Evolutionary conservation across 169 alveolate genomes (phyloP), one percentile per base, ranked within the genome.

Genomic region (Plasmodium reichenowi): DNA sequence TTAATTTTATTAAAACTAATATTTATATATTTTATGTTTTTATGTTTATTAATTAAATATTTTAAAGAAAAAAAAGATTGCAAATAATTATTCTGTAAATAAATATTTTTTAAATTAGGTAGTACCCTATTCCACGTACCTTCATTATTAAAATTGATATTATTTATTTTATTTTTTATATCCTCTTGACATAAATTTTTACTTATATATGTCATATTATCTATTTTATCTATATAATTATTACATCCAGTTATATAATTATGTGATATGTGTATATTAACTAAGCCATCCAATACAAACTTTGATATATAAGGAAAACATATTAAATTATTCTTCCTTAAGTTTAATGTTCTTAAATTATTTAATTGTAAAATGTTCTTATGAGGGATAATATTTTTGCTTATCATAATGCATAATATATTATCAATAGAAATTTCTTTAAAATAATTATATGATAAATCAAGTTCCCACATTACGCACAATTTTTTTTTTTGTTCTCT

Each of bases 301-400:
- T 72, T 54, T 5, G 58, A 17, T 5, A 59, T 24, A 43, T 72
- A 20, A 15, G 85, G 85, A 15, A 72, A 47, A 17, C 6, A 6
- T 20, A 6, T 72, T 47, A 72, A 52, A 7, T 22, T 1, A 29
- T 72, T 72, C 56, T 72, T 72, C 43, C 47, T 59, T 20, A 72
- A 54, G 22, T 72, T 72, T 72, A 72, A 22, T 72, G 85, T 52
- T 52, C 12, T 54, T 72, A 72, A 72, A 72, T 72, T 72, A 43
- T 54, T 32, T 43, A 72, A 24, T 15, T 54, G 26, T 4, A 72
- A 20, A 72, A 72, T 60, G 54, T 58, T 26, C 17, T 20, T 60
- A 38, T 72, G 47, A 20, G 22, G 26, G 26, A 72, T 72, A 52
- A 72, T 72, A 50, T 54, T 20, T 10, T 72, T 48, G 43, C 54